Evolutionary conservation across 192 early-diverging fungal genomes (phyloP), one percentile per base, ranked within the genome.

Genomic region (Spinellus fusiger): DNA sequence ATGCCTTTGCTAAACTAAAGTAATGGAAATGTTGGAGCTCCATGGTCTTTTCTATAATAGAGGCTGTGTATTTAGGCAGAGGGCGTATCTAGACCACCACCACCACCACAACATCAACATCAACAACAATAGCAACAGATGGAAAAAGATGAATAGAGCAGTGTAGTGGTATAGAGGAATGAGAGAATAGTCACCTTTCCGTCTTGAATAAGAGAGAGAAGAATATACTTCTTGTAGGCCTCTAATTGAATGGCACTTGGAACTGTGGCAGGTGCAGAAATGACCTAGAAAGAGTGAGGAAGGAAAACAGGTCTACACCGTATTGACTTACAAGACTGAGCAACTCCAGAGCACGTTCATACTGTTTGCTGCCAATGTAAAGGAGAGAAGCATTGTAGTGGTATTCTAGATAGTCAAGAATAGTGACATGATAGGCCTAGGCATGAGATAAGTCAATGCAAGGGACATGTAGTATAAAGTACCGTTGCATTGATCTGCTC

Each of bases 301-400:
- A n/a, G n/a, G n/a, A n/a, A n/a, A n/a, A n/a, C n/a, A n/a, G n/a
- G n/a, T n/a, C n/a, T n/a, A n/a, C n/a, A n/a, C n/a, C n/a, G n/a
- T n/a, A n/a, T 18, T 8, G 34, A 37, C 69, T 70, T 70, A 80
- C 78, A 76, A 85, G 20, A 26, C 59, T 68, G 49, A 90, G 81
- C 28, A 83, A 81, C 25, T 84, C 75, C 3, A 85, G 62, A 10
- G 91, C 87, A 25, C 77, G 65, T 15, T 80, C 79, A 69, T 75
- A 87, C 3, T 76, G 61, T 56, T 89, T 89, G 60, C 84, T 74
- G 18, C 78, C 84, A 23, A 84, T 77, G 57, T 80, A 86, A n/a
- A 89, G 55, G 69, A 91, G 81, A 15, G 80, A 86, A 51, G 84
- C 87, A 64, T 93, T 90, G 68, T 93, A 93, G 54, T 89, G 75